Base-by-base conservation (phyloP, 352 stramenopile genomes). In the Pythium diclinum region DNA sequence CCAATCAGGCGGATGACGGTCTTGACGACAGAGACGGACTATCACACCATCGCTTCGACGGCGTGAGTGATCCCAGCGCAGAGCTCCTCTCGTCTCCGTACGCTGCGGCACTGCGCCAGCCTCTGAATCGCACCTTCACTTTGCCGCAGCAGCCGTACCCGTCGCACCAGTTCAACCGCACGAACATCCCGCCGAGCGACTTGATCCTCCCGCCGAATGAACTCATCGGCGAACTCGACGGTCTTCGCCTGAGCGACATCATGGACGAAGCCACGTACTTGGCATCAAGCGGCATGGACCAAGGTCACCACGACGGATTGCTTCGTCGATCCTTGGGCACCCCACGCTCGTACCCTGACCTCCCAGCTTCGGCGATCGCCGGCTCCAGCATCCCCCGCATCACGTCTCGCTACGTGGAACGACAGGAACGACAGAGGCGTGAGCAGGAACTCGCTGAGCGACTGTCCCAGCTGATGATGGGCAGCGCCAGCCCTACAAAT, bases 71-170 rank as follows among this genome's bases (percentile, higher is more conserved):
- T 54, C 67, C 67, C 3, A 74, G 61, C 46, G 67, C 67, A 5
- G 67, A 74, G 36, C 47, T 74, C 0, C 57, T 74, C 21, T 60
- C 67, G 38, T 69, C 67, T 17, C 62, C 67, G 23, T 74, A 61
- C 55, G 67, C 61, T 53, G 53, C 40, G 1, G 61, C 62, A 14
- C 25, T 74, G 28, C 67, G 67, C n/a, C 67, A 74, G 44, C 62
- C 67, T 6, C 47, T 63, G 30, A 74, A 59, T 57, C 67, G 67
- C 56, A 67, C 61, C 23, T 69, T 74, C 19, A 54, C 61, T 28
- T 30, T 63, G 19, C 56, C 51, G 0, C 33, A 59, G 32, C 52
- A 54, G 47, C 25, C 51, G 17, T 56, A 55, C 32, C 40, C 66
- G 16, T 46, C 61, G 1, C 58, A 74, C 28, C 61, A 69, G 33